Evolutionary conservation across 495 filamentous ascomycete species (phyloP).

Genomic region (Aspergillus sclerotioniger): DNA sequence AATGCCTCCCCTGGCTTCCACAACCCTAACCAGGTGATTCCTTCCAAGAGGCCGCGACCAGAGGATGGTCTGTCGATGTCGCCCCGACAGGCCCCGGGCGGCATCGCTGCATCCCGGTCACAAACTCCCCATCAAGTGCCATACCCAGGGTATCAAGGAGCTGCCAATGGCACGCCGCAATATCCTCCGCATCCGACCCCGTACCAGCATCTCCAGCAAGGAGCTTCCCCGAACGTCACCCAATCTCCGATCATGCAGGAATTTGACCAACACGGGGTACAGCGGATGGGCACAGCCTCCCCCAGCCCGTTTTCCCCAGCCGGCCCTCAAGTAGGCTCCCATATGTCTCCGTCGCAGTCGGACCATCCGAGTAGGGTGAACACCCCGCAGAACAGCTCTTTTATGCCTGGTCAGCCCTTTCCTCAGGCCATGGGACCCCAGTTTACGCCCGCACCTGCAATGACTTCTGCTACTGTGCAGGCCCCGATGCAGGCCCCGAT

Average conservation of each 20-base stretch:
- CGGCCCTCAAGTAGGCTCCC: constrained; percentile 68
- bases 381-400: constrained; percentile 71
- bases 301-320: constrained; percentile 88
- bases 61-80: constrained; percentile 84
- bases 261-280: constrained; percentile 64
- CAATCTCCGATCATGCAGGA: constrained; percentile 88
- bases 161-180: constrained; percentile 54
- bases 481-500: constrained; percentile 35
- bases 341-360: constrained; percentile 74
- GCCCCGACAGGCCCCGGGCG: constrained; percentile 71
- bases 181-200: constrained; percentile 57
- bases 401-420: constrained; percentile 57
- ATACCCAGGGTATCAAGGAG: constrained; percentile 61
- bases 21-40: constrained; percentile 75
- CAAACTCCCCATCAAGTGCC: constrained; percentile 82
- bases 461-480: constrained; percentile 34
- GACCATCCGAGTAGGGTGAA: constrained; percentile 71
- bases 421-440: constrained; percentile 57
- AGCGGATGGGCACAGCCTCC: constrained; percentile 84
- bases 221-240: constrained; percentile 75
- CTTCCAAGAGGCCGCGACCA: constrained; percentile 81
- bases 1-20: constrained; percentile 77
- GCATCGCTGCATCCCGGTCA: constrained; percentile 78
- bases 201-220: constrained; percentile 82
- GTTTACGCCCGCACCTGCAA: constrained; percentile 47